These are phyloP conservation scores for Cyberlindnera maclurae DNA, from an alignment of 805 yeast genomes.

Conservation along the genomic window DNA sequence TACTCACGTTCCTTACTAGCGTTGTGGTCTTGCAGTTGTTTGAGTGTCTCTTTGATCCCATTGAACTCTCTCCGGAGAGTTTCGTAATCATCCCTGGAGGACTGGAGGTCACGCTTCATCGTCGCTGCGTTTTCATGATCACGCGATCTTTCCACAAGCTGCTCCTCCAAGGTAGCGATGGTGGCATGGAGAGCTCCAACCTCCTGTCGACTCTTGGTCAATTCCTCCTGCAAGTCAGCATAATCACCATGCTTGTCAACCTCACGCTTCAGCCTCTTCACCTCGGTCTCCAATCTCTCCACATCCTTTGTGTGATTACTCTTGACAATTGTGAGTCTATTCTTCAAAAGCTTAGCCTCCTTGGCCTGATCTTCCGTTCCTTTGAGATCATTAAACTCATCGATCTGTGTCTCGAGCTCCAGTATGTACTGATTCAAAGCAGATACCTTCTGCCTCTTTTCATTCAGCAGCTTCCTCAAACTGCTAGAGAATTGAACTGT, in stretches of 20 bases:
- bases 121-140: constrained; percentile 11
- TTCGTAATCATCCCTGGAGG: constrained; percentile 13
- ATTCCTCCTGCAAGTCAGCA: constrained; percentile 9
- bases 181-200: constrained; percentile 15
- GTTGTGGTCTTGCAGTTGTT: constrained; percentile 17
- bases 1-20: constrained; percentile 28
- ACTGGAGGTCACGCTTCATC: constrained; percentile 9
- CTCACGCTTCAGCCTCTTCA: constrained; percentile 9
- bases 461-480: constrained; percentile 13
- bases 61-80: constrained; percentile 20
- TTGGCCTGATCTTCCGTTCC: constrained; percentile 5
- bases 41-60: constrained; percentile 18
- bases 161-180: constrained; percentile 10
- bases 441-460: constrained; percentile 13
- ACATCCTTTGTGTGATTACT: constrained; percentile 20
- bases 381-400: constrained; percentile 6
- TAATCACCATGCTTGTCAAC: constrained; percentile 1
- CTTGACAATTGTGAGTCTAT: constrained; percentile 16
- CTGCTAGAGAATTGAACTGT: constrained; percentile 4
- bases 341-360: constrained; percentile 19
- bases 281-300: constrained; percentile 11
- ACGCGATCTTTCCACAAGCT: constrained; percentile 6
- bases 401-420: constrained; percentile 14
- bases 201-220: constrained; percentile 9
- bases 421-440: constrained; percentile 9